phyloP scores from a whole-genome alignment of 2,329 filamentous ascomycete species.

The Exophiala xenobiotica region DNA sequence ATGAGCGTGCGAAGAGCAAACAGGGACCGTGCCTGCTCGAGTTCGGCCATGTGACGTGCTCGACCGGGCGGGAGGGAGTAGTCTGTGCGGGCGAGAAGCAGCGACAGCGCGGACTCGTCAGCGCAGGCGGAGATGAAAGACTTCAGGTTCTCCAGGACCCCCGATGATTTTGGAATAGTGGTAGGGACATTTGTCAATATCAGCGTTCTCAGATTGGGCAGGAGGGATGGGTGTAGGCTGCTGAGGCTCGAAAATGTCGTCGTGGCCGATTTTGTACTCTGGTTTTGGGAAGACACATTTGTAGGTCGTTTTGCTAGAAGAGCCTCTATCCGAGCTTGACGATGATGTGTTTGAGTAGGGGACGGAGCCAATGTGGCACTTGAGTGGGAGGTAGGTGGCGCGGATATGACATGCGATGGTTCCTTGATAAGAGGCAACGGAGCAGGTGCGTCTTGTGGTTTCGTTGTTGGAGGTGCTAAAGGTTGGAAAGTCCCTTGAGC shows the following conservation, averaged over 20 bases:
- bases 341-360: constrained; percentile 22
- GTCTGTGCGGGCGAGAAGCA: constrained; percentile 53
- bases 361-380: constrained; percentile 1
- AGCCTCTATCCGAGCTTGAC: constrained; percentile 37
- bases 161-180: constrained; percentile 41
- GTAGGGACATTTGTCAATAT: constrained; percentile 58
- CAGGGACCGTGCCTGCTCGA: constrained; percentile 49
- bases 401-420: not conserved
- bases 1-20: constrained; percentile 58
- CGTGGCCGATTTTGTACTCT: constrained; percentile 25
- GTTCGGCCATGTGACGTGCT: constrained; percentile 49
- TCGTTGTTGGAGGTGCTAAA: constrained; percentile 3
- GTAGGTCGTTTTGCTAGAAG: constrained; percentile 41
- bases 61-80: constrained; percentile 60
- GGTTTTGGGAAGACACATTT: constrained; percentile 11
- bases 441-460: not conserved
- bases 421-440: not conserved
- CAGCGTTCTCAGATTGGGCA: constrained; percentile 55
- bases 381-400: not conserved
- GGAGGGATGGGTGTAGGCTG: constrained; percentile 54
- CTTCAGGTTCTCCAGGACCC: constrained; percentile 47
- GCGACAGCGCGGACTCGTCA: constrained; percentile 54
- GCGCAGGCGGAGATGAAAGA: constrained; percentile 58
- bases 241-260: constrained; percentile 34
- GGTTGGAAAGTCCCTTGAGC: constrained; percentile 19